phyloP scores from a whole-genome alignment of 2,329 filamentous ascomycete genomes.

The Alternaria sp. region DNA sequence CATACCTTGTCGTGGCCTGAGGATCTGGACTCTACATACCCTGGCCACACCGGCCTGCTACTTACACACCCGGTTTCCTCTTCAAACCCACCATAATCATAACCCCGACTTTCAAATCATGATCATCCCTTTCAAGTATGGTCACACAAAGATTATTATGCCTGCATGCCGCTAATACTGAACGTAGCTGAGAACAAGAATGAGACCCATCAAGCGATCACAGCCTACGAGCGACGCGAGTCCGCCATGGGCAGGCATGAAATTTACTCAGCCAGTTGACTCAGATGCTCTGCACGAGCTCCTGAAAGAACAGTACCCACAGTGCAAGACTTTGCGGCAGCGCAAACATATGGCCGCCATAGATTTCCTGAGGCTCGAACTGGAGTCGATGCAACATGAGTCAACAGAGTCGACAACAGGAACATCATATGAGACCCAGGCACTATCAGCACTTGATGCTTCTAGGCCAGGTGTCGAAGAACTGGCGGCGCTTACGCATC shows the following conservation, averaged over 20 bases:
- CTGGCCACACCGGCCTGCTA: background rate
- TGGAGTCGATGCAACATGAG: constrained; percentile 23
- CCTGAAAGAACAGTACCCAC: constrained; percentile 27
- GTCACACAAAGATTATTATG: background rate
- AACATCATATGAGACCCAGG: background rate
- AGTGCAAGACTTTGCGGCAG: constrained; percentile 26
- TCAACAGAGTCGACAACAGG: background rate
- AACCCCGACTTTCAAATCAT: background rate
- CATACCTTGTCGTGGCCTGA: background rate
- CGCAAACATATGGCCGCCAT: constrained; percentile 39
- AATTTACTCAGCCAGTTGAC: constrained; percentile 27
- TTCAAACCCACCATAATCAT: background rate
- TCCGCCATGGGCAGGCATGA: constrained; percentile 36
- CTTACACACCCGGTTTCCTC: background rate
- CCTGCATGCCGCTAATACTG: background rate
- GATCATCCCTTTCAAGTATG: background rate
- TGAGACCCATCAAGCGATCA: constrained; percentile 25
- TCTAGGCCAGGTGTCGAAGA: background rate
- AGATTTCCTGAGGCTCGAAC: constrained; percentile 32
- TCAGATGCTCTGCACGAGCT: constrained; percentile 35
- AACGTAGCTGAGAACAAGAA: background rate
- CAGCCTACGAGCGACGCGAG: constrained; percentile 27
- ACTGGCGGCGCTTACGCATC: background rate
- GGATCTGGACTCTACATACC: background rate
- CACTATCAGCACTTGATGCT: background rate